Conservation (phyloP, 148 eudicot genomes). For the Camellia lanceoleosa region DNA sequence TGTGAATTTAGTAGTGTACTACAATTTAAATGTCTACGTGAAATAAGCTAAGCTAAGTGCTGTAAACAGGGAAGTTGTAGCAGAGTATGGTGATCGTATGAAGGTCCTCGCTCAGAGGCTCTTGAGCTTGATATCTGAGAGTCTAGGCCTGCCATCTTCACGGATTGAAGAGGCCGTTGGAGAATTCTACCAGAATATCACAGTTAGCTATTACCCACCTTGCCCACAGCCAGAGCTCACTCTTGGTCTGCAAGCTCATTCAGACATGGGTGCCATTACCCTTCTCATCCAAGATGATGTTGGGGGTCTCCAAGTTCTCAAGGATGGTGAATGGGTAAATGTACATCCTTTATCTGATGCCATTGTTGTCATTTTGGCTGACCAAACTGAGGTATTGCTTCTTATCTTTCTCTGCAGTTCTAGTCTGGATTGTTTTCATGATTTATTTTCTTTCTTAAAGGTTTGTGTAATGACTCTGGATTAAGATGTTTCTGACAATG, state of each 20-base stretch:
- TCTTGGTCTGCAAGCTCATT: slow-evolving; percentile 81
- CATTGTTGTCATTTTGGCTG: slow-evolving; percentile 77
- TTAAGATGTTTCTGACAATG: background rate
- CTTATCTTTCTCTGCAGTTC: slow-evolving; percentile 3
- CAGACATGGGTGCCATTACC: slow-evolving; percentile 83
- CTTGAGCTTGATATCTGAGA: slow-evolving; percentile 70
- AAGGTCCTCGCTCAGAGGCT: slow-evolving; percentile 70
- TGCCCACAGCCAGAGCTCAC: slow-evolving; percentile 98
- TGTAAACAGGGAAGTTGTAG: slow-evolving; percentile 50
- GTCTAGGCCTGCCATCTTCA: slow-evolving; percentile 60
- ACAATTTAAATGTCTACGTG: background rate
- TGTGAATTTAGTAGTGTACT: background rate
- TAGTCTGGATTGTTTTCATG: background rate
- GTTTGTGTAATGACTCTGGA: background rate
- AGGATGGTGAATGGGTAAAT: slow-evolving; percentile 80
- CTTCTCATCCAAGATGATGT: slow-evolving; percentile 89
- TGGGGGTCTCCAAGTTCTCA: slow-evolving; percentile 78
- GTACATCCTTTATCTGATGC: slow-evolving; percentile 71
- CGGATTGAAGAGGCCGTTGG: slow-evolving; percentile 73
- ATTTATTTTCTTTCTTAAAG: background rate
- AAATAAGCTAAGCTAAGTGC: background rate
- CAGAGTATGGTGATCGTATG: slow-evolving; percentile 70
- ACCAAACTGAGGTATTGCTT: slow-evolving; percentile 85
- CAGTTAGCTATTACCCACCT: slow-evolving; percentile 86
- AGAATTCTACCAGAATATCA: slow-evolving; percentile 86